Base-by-base conservation (phyloP, 2,329 filamentous ascomycete genomes). In the Alternaria triticina region DNA sequence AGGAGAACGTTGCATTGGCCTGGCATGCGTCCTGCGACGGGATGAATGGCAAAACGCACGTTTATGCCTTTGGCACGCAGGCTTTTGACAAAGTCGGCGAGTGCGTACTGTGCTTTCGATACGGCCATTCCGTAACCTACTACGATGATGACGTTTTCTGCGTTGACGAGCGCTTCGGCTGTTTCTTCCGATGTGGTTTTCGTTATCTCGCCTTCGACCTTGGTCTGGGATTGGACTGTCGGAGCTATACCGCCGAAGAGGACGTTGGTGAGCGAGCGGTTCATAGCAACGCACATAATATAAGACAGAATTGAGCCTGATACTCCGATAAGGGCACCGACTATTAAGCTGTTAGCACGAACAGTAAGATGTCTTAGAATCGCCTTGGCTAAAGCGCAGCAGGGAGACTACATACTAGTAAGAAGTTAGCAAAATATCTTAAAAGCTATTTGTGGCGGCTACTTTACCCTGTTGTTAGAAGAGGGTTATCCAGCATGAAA, bases 61-160 rank as follows among this genome's bases (percentile, higher is more conserved):
- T 90, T 93, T 71, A 96, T 85, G 4, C 91, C 91, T 77, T 90
- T 91, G 44, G 87, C 82, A n/a, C 92, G 89, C 15, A 97, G 83
- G 78, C 89, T 87, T 45, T 86, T 83, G 5, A 92, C 92, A 67
- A 97, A 95, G 74, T 94, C 92, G 5, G 91, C 91, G 56, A 97
- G 93, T 22, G 93, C 92, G 75, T 97, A 97, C 80, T 97, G 94
- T 4, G 94, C 93, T 80, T 97, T 97, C 9, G 94, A 93, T 1
- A 97, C 93, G 0, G 94, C 94, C 94, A 97, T 97, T 56, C 94
- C 94, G 72, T 97, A 97, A 1, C 94, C 94, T 6, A 97, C 93
- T 2, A 95, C 90, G 57, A 97, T 94, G 71, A 97, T 96, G 59
- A 97, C 92, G 50, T 86, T 94, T 74, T 97, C 92, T 0, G 93